Percentiles rank a stretch among this genome's conserved stretches.
phyloP scores from a whole-genome alignment of 1,284 basidiomycete genomes.

The Moesziomyces antarcticus region DNA sequence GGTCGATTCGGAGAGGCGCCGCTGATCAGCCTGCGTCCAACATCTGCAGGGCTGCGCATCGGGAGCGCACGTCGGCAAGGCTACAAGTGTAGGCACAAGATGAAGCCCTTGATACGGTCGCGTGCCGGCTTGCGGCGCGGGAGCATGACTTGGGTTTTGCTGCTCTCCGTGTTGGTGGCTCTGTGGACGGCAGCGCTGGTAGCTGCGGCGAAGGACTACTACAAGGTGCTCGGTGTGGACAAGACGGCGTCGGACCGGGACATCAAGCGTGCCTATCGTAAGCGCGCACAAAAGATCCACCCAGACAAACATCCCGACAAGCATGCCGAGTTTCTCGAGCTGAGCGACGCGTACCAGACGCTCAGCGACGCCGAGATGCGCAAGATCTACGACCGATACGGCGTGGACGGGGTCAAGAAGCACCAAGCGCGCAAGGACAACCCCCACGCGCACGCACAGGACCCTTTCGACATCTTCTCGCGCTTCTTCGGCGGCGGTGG shows the following conservation, averaged over 20 bases:
- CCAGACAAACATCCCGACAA: conserved; percentile 67
- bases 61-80: neutral
- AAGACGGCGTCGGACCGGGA: conserved; percentile 59
- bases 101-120: conserved; percentile 40
- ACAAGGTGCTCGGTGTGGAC: conserved; percentile 63
- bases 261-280: conserved; percentile 66
- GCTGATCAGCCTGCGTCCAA: neutral
- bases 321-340: conserved; percentile 69
- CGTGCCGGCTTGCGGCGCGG: neutral
- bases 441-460: conserved; percentile 47
- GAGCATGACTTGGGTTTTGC: conserved; percentile 17
- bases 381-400: conserved; percentile 63
- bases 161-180: conserved; percentile 15
- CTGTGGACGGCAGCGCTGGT: conserved; percentile 41
- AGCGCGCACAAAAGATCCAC: conserved; percentile 64
- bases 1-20: neutral
- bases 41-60: neutral
- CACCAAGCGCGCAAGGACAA: conserved; percentile 57
- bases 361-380: conserved; percentile 60
- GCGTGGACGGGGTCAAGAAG: conserved; percentile 65
- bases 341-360: conserved; percentile 66
- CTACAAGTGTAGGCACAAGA: neutral
- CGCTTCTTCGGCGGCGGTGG: conserved; percentile 64
- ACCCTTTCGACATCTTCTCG: conserved; percentile 65
- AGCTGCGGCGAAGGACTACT: conserved; percentile 59